Conservation (phyloP, 2,329 filamentous ascomycete genomes). For the Aspergillus fumigatus region DNA sequence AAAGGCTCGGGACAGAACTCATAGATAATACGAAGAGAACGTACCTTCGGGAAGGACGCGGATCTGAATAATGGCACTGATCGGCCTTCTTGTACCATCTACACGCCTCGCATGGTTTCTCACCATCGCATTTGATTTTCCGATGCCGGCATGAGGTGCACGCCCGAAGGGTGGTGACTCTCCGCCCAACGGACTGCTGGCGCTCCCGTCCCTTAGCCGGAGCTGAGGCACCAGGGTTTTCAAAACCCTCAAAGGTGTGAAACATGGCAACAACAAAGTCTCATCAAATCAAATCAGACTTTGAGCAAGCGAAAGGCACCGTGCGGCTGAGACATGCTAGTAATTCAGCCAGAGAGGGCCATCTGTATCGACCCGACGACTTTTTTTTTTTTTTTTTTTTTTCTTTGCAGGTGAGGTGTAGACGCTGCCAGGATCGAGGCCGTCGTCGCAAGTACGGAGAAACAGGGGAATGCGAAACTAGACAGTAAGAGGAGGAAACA, state of each 20-base stretch:
- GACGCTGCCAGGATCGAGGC: slow-evolving; percentile 3
- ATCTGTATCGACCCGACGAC: not conserved
- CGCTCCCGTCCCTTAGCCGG: slow-evolving; percentile 30
- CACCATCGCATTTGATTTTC: slow-evolving; percentile 80
- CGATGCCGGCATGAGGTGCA: slow-evolving; percentile 74
- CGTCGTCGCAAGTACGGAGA: slow-evolving; percentile 5
- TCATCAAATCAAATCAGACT: not conserved
- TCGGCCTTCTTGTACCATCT: slow-evolving; percentile 76
- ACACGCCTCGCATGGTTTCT: slow-evolving; percentile 77
- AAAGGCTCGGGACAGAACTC: not conserved
- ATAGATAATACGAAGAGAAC: slow-evolving; percentile 20
- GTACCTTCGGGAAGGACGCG: slow-evolving; percentile 73
- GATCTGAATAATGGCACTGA: slow-evolving; percentile 75
- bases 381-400: not conserved
- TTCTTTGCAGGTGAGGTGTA: slow-evolving; percentile 1
- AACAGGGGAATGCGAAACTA: not conserved
- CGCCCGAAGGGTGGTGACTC: slow-evolving; percentile 46
- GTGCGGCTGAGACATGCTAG: slow-evolving; percentile 12
- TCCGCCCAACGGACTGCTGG: slow-evolving; percentile 29
- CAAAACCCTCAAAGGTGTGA: slow-evolving; percentile 40
- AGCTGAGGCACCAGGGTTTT: slow-evolving; percentile 29
- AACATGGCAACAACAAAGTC: slow-evolving; percentile 29
- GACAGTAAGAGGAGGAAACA: not conserved
- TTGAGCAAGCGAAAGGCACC: slow-evolving; percentile 5
- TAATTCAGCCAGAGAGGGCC: slow-evolving; percentile 6